Evolutionary conservation across 2,329 filamentous ascomycete genomes (phyloP), one percentile per base, ranked within the genome.

Genomic region (Stachybotrys chlorohalonatus): DNA sequence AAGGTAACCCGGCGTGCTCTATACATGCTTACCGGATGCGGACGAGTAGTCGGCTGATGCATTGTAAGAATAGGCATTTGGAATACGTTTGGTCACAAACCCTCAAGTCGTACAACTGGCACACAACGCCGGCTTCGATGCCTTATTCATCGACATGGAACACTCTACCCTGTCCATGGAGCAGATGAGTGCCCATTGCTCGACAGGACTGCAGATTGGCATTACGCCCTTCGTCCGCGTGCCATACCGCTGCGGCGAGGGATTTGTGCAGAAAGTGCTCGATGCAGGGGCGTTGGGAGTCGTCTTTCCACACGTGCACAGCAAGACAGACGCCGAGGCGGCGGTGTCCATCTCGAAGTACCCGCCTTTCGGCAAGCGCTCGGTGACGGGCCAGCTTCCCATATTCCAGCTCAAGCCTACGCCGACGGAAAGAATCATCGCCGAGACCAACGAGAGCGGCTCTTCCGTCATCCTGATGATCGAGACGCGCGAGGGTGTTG

Each of bases 251-350:
- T 67, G 64, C 39, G 68, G 66, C 1, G 53, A 62, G 36, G 67
- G 66, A 5, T 66, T 67, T 51, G 58, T 70, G 7, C 65, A 67
- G 51, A 52, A 62, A n/a, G 63, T 68, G 3, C 56, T 70, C 13
- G 68, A 70, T 53, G 60, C 56, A 4, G 66, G 67, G 13, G 68
- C 65, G 5, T 59, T 62, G 58, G 66, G 64, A 6, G 57, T 68
- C 15, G 60, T 67, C 31, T 60, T 60, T 31, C 55, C 57, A 30
- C 53, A 58, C 17, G 51, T 62, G 11, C 45, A 49, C 42, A 30
- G 31, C 11, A 16, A 49, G 17, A 30, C 17, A 5, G 47, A 49
- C 17, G 47, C 17, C 17, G 16, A 30, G 31, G 47, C 7, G 7
- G 47, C 47, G 7, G 47, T 49, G 6, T 30, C 11, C 6, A 24